Evolutionary conservation across 2,329 filamentous ascomycete genomes (phyloP).

Genomic region (Setomelanomma holmii): DNA sequence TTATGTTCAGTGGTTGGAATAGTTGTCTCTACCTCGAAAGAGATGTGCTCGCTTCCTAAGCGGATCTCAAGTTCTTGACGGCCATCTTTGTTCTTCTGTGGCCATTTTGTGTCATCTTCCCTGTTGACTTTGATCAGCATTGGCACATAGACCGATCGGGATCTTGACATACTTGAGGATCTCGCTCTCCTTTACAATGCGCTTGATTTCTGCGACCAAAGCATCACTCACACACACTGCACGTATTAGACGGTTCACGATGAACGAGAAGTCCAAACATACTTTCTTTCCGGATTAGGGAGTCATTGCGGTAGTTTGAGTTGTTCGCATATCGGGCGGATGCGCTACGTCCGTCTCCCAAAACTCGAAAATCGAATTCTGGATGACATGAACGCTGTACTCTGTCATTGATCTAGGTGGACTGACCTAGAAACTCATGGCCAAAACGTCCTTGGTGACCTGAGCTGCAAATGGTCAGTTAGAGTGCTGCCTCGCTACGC

Average conservation of each 20-base stretch:
- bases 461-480: conserved; percentile 67
- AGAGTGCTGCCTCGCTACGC: not conserved
- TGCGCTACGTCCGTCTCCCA: conserved; percentile 91
- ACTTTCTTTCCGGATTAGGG: conserved; percentile 99
- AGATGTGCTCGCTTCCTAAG: conserved; percentile 93
- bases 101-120: conserved; percentile 98
- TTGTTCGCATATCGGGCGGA: conserved; percentile 98
- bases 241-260: conserved; percentile 7
- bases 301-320: conserved; percentile 99
- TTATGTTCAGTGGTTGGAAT: not conserved
- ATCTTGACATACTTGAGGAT: conserved; percentile 85
- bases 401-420: not conserved
- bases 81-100: conserved; percentile 98
- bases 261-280: conserved; percentile 48
- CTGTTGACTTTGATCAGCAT: conserved; percentile 54
- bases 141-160: no score
- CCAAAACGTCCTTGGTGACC: conserved; percentile 97
- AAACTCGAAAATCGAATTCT: conserved; percentile 96
- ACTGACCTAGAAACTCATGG: conserved; percentile 91
- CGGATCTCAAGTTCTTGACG: conserved; percentile 96
- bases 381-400: conserved; percentile 13
- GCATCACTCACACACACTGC: conserved; percentile 94
- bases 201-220: conserved; percentile 92
- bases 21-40: conserved; percentile 76
- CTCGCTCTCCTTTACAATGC: conserved; percentile 95